Evolutionary conservation across 2,329 filamentous ascomycete species (phyloP).

Genomic region (Aspergillus clavatus): DNA sequence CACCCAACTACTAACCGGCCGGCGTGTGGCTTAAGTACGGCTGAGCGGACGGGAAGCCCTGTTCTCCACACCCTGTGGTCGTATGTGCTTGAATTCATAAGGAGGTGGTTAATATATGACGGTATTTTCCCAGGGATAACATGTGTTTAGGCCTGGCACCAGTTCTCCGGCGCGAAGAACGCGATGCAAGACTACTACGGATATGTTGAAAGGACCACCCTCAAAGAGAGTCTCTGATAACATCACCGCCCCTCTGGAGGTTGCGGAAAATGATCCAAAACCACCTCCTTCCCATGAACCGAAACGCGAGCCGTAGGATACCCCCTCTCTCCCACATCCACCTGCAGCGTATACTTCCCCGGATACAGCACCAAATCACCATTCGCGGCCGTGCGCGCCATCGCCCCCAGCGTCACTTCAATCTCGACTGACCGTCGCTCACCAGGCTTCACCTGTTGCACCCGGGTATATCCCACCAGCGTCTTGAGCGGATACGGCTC

Average conservation of each 20-base stretch:
- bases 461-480: slow-evolving; percentile 27
- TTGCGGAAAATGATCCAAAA: background rate
- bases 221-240: background rate
- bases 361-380: slow-evolving; percentile 33
- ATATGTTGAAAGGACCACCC: too few species aligned
- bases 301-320: background rate
- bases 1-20: too few species aligned
- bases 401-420: slow-evolving; percentile 26
- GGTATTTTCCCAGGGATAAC: too few species aligned
- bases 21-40: too few species aligned
- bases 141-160: too few species aligned
- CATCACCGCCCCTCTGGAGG: background rate
- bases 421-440: slow-evolving; percentile 19
- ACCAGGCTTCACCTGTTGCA: slow-evolving; percentile 16
- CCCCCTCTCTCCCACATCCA: slow-evolving; percentile 2
- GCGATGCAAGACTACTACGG: too few species aligned
- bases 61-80: too few species aligned
- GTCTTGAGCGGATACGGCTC: slow-evolving; percentile 33
- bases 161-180: too few species aligned
- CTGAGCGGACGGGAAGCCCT: too few species aligned
- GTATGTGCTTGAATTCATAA: too few species aligned
- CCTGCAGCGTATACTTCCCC: slow-evolving; percentile 22
- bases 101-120: too few species aligned
- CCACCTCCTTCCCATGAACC: background rate
- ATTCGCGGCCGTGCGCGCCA: slow-evolving; percentile 27